These are phyloP conservation scores for Colletotrichum tabaci DNA, from an alignment of 2,329 filamentous ascomycete species.

Conservation along the genomic window DNA sequence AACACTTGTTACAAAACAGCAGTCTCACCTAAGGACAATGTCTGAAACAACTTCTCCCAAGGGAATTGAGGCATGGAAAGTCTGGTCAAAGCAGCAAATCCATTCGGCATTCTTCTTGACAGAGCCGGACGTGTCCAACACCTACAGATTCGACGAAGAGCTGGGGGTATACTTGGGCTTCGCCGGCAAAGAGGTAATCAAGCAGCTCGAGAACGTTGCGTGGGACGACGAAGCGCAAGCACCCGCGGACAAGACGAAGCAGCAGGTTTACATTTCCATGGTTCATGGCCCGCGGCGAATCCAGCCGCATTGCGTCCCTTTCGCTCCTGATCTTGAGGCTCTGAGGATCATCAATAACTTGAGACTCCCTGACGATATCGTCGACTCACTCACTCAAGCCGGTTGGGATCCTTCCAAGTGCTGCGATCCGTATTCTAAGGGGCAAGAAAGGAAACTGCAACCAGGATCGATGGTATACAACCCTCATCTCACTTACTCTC, in stretches of 20 bases:
- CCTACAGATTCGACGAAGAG: not conserved
- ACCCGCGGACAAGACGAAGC: not conserved
- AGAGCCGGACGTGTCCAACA: not conserved
- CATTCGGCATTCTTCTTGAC: not conserved
- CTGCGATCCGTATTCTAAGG: not conserved
- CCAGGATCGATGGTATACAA: not conserved
- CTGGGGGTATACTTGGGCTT: not conserved
- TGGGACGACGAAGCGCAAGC: not conserved
- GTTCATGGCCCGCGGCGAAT: not conserved
- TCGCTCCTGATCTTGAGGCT: not conserved
- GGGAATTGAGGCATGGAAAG: not conserved
- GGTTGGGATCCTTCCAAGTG: not conserved
- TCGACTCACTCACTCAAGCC: not conserved
- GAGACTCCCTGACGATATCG: not conserved
- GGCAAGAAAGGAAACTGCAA: conserved; percentile 1
- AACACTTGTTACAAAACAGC: not conserved
- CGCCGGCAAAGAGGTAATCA: not conserved
- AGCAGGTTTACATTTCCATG: not conserved
- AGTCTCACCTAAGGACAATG: not conserved
- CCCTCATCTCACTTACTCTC: not conserved
- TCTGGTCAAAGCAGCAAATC: not conserved
- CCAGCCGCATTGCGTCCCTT: not conserved
- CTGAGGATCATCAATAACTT: conserved; percentile 1
- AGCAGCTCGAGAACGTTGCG: not conserved
- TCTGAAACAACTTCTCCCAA: not conserved